Base-by-base conservation (phyloP, 2,329 filamentous ascomycete species). In the Coniochaeta hoffmannii region DNA sequence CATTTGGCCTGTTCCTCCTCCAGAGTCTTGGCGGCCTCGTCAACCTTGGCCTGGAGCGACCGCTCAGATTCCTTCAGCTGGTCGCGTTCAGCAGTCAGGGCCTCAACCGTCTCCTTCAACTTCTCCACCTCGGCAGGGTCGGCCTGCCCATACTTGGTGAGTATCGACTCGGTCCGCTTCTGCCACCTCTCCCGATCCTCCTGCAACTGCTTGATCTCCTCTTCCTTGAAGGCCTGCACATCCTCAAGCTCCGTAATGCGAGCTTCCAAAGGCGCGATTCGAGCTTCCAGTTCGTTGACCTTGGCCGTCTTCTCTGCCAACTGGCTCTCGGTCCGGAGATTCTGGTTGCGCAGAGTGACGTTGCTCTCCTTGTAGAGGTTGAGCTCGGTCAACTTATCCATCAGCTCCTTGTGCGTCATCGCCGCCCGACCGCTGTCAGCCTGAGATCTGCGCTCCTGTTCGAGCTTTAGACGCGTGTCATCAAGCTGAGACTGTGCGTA, bases 321-420 rank as follows among this genome's bases (percentile, higher is more conserved):
- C 60, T 90, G 85, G 12, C 85, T 78, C 62, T 94, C 89, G 1
- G 90, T 83, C 63, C 91, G 87, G 55, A 88, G 84, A 58, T 89
- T 86, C 68, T 99, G 92, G 62, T 89, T 90, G 44, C 95, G 89
- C 15, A 99, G 79, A 1, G 93, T 94, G 56, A 89, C 89, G 63
- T 89, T 96, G 74, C 92, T 97, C 72, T 99, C 94, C 11, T 94
- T 88, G 77, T 95, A 96, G 15, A 97, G 78, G 64, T 99, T 99
- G 57, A 99, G 83, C 70, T 99, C 91, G 65, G 96, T 94, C 58
- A 99, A 82, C 60, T 95, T 97, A 61, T 95, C 87, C 84, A 96
- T 91, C 4, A 99, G 80, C 64, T 96, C 91, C 66, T 89, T 90
- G 66, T 97, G 90, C 52, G 86, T 90, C 66, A 89, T 80, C 12